phyloP scores from a whole-genome alignment of 257 asterid genomes.

The Petunia axillaris region DNA sequence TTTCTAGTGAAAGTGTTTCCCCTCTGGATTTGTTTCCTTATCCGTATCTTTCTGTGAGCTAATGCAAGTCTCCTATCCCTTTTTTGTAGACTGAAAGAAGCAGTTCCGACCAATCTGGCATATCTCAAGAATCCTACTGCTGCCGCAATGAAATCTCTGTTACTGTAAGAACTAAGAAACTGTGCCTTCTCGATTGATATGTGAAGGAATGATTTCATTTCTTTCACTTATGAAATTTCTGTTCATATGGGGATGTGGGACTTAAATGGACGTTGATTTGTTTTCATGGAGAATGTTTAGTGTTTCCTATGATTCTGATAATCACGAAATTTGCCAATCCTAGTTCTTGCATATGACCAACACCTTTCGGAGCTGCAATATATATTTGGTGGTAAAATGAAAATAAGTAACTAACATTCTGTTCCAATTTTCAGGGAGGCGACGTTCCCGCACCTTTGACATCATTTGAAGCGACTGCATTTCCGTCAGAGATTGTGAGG shows the following conservation, averaged over 20 bases:
- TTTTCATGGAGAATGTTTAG: not conserved
- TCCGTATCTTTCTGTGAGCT: not conserved
- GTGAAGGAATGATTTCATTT: not conserved
- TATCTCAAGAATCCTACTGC: constrained; percentile 72
- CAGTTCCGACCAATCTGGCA: constrained; percentile 27
- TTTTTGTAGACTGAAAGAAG: constrained; percentile 23
- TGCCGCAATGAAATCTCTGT: constrained; percentile 83
- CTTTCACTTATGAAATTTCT: not conserved
- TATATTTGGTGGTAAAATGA: not conserved
- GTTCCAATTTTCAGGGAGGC: constrained; percentile 63
- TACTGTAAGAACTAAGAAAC: constrained; percentile 51
- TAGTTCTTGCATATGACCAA: not conserved
- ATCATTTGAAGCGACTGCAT: constrained; percentile 78
- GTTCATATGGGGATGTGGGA: not conserved
- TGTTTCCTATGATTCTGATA: not conserved
- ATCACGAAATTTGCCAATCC: not conserved
- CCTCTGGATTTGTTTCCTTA: not conserved
- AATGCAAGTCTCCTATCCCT: not conserved
- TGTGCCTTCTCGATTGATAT: constrained; percentile 4
- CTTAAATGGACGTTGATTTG: not conserved
- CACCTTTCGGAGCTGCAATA: not conserved
- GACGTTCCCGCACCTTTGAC: constrained; percentile 78
- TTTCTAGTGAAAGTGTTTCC: not conserved
- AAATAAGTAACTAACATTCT: not conserved
- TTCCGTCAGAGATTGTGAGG: constrained; percentile 83